These are phyloP conservation scores for Gonapodya sp. DNA, from an alignment of 192 early-diverging fungal genomes.

Conservation along the genomic window DNA sequence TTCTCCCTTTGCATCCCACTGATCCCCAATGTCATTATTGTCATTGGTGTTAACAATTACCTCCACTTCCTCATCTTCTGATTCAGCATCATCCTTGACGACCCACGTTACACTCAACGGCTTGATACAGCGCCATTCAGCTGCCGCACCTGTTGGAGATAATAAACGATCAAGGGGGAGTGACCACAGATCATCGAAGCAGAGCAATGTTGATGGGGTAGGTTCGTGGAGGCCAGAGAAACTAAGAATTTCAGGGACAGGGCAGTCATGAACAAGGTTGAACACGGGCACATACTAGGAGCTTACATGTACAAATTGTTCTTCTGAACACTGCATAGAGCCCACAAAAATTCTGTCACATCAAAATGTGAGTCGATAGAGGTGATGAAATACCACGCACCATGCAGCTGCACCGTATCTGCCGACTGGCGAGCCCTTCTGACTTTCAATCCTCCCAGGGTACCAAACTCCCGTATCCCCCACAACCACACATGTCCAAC, in stretches of 20 bases:
- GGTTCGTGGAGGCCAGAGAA: not conserved
- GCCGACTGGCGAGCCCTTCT: not conserved
- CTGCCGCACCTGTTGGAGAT: not conserved
- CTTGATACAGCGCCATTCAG: not conserved
- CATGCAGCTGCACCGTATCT: not conserved
- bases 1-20: too few relatives aligned
- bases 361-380: not conserved
- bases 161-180: not conserved
- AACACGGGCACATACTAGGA: not conserved
- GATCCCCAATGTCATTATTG: too few relatives aligned
- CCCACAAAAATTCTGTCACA: not conserved
- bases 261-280: not conserved
- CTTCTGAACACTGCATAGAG: not conserved
- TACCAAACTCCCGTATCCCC: not conserved
- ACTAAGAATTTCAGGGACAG: not conserved
- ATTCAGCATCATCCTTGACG: not conserved
- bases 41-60: not conserved
- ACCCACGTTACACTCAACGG: not conserved
- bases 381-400: not conserved
- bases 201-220: not conserved
- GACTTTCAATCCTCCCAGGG: not conserved
- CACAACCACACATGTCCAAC: not conserved
- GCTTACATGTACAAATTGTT: not conserved
- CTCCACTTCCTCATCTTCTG: not conserved
- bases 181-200: not conserved